Evolutionary conservation across 1,284 basidiomycete genomes (phyloP), one percentile per base, ranked within the genome.

Genomic region (Cryptococcus neoformans): DNA sequence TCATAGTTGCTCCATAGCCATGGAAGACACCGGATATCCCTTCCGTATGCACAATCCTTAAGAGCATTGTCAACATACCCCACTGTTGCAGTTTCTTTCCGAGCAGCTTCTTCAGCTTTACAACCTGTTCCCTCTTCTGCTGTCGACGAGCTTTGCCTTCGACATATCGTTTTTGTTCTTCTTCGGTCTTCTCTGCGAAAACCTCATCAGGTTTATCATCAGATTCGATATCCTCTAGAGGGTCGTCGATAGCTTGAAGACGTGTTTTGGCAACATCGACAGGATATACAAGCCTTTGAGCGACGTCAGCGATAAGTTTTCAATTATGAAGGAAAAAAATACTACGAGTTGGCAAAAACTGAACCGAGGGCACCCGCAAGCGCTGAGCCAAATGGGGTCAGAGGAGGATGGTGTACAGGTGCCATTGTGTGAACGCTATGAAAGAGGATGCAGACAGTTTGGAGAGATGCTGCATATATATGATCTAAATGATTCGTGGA

Each of bases 1-100:
- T 81, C 94, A 99, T 98, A 58, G 89, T 97, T n/a, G 96, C 96
- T 41, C 85, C 83, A 73, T 98, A 99, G 4, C 96, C 96, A 59
- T 87, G 86, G 80, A 97, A 99, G 71, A 88, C 87, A 0, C 92
- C 94, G 6, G 73, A 59, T 53, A 94, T 65, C 0, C 93, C 93
- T 64, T 96, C 91, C 60, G 85, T 85, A 63, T 83, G 83, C 69
- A 90, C 80, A 63, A 95, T 87, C 65, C 83, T 80, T 54, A 86
- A 63, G 37, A 94, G 74, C 56, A 93, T 81, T 12, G 81, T 72
- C 35, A 87, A 68, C 77, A 94, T 83, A 39, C 70, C 63, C 60
- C 72, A 74, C 52, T 65, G 68, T 50, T 62, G 67, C 35, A 77
- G 57, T 56, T 65, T 55, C 28, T 39, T 62, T 56, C 49, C 59